Percentiles rank a stretch among this genome's conserved stretches.
phyloP scores from a whole-genome alignment of 2,329 filamentous ascomycete genomes.

The Lomentospora prolificans region DNA sequence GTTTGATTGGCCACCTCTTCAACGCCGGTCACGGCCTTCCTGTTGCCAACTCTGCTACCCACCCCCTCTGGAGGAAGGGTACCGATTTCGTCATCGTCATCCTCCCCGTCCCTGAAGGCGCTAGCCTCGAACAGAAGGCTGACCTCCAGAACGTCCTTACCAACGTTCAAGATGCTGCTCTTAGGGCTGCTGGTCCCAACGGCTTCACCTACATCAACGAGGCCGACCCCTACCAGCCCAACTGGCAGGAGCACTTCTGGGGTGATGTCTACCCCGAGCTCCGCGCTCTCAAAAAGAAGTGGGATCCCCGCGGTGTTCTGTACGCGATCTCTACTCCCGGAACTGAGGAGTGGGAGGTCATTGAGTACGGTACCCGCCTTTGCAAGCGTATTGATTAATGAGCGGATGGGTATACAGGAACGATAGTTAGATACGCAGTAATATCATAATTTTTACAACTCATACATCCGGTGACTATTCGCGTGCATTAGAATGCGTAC shows the following conservation, averaged over 20 bases:
- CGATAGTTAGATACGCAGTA: background rate
- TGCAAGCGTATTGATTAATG: conserved; percentile 19
- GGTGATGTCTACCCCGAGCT: conserved; percentile 26
- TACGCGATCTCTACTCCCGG: conserved; percentile 33
- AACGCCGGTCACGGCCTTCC: conserved; percentile 24
- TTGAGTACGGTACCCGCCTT: conserved; percentile 27
- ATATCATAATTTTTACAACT: too few relatives aligned
- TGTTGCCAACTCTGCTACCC: conserved; percentile 27
- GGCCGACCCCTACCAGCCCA: conserved; percentile 23
- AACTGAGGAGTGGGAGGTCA: conserved; percentile 32
- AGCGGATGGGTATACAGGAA: background rate
- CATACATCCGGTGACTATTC: too few relatives aligned
- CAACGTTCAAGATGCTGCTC: conserved; percentile 23
- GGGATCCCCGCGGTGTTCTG: conserved; percentile 31
- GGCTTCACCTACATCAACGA: conserved; percentile 35
- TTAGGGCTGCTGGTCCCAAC: conserved; percentile 25
- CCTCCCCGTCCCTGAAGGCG: conserved; percentile 23
- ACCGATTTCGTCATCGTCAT: conserved; percentile 25
- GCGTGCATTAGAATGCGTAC: too few relatives aligned
- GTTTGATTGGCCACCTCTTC: conserved; percentile 29
- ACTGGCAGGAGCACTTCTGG: conserved; percentile 30
- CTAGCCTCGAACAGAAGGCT: conserved; percentile 31
- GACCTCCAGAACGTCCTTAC: conserved; percentile 29
- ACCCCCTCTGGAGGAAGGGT: conserved; percentile 26
- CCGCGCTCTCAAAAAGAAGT: conserved; percentile 29